Evolutionary conservation across 805 yeast genomes (phyloP).

Genomic region (Barnettozyma botsteinii): DNA sequence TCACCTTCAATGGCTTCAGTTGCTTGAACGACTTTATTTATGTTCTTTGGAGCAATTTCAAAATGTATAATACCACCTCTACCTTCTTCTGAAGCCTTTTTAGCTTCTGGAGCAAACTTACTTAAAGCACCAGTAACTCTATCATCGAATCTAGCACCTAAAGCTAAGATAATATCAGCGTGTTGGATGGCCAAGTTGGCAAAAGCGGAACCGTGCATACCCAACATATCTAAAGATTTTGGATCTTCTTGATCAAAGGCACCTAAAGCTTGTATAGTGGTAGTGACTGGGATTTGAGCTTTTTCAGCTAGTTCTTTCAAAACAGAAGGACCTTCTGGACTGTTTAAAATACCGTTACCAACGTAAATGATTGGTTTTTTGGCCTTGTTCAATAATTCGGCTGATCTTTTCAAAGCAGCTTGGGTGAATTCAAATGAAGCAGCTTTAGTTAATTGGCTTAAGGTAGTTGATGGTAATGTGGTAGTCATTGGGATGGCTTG

Average conservation of each 20-base stretch:
- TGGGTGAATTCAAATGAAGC: slow-evolving; percentile 70
- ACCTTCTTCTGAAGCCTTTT: slow-evolving; percentile 76
- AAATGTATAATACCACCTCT: slow-evolving; percentile 97
- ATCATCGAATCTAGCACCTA: slow-evolving; percentile 98
- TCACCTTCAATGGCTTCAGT: slow-evolving; percentile 97
- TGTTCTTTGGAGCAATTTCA: slow-evolving; percentile 94
- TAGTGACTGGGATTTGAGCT: slow-evolving; percentile 93
- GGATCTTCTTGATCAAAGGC: slow-evolving; percentile 89
- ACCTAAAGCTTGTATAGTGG: slow-evolving; percentile 91
- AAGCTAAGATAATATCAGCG: slow-evolving; percentile 88
- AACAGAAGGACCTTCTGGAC: slow-evolving; percentile 71
- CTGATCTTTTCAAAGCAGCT: slow-evolving; percentile 71
- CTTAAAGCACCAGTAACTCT: slow-evolving; percentile 87
- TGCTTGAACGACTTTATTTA: slow-evolving; percentile 94
- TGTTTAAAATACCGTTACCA: slow-evolving; percentile 84
- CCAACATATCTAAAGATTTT: slow-evolving; percentile 91
- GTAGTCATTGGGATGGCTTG: slow-evolving; percentile 78
- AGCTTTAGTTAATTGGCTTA: slow-evolving; percentile 61
- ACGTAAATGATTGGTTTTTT: slow-evolving; percentile 85
- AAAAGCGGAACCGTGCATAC: slow-evolving; percentile 96
- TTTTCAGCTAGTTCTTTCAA: slow-evolving; percentile 83
- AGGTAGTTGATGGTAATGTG: slow-evolving; percentile 67
- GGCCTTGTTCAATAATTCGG: slow-evolving; percentile 71
- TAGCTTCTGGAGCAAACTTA: slow-evolving; percentile 92
- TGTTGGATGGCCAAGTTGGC: slow-evolving; percentile 93